phyloP scores from a whole-genome alignment of 768 basidiomycete genomes.

The Butyriboletus loyo region DNA sequence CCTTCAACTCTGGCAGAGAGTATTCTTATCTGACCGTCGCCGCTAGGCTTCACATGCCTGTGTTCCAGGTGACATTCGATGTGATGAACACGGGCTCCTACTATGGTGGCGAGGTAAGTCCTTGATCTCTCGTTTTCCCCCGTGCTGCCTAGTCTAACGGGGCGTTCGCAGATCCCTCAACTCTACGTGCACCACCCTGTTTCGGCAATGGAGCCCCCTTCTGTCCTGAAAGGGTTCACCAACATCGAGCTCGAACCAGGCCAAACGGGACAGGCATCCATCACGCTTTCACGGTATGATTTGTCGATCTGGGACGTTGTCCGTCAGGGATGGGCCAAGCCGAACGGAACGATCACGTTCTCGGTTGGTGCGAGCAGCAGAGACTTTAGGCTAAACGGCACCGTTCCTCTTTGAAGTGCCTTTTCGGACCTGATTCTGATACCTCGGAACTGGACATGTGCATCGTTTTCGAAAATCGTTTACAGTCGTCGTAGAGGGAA shows the following conservation, averaged over 20 bases:
- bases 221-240: slow-evolving; percentile 67
- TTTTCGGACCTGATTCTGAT: no score
- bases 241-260: slow-evolving; percentile 51
- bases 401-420: slow-evolving; percentile 22
- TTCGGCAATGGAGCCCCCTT: slow-evolving; percentile 66
- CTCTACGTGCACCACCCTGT: slow-evolving; percentile 68
- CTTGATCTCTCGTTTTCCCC: background rate
- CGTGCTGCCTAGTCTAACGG: background rate
- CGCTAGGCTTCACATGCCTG: slow-evolving; percentile 61
- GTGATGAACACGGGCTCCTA: slow-evolving; percentile 62
- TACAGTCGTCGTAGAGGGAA: no score
- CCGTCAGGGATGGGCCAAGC: slow-evolving; percentile 72
- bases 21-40: background rate
- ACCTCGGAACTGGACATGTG: no score
- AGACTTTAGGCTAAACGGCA: slow-evolving; percentile 53
- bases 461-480: no score
- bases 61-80: slow-evolving; percentile 58
- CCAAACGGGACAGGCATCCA: slow-evolving; percentile 43
- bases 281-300: slow-evolving; percentile 66
- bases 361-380: slow-evolving; percentile 70
- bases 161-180: slow-evolving; percentile 58
- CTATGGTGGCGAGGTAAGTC: slow-evolving; percentile 64
- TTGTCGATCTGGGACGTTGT: slow-evolving; percentile 74
- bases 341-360: slow-evolving; percentile 58
- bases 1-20: background rate